Conservation (phyloP, 2,329 filamentous ascomycete species). For the Xylaria sp. region DNA sequence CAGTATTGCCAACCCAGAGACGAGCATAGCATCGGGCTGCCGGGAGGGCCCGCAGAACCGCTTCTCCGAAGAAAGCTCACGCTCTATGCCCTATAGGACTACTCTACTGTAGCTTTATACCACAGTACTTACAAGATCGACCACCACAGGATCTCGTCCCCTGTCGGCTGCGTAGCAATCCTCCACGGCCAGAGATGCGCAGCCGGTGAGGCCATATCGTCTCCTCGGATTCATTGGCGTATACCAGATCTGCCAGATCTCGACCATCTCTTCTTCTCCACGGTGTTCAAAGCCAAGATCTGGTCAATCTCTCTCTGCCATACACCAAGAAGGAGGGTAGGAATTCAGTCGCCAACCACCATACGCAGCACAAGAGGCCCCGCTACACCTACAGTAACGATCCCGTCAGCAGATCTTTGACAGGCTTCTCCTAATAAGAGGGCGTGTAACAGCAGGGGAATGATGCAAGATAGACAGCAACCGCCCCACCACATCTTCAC, state of each 20-base stretch:
- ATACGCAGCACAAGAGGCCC: constrained; percentile 47
- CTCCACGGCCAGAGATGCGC: background rate
- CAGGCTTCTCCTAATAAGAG: constrained; percentile 45
- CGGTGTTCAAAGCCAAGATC: constrained; percentile 5
- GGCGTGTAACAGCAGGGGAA: constrained; percentile 41
- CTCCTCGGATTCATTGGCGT: constrained; percentile 4
- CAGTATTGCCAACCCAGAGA: constrained; percentile 26
- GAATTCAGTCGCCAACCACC: constrained; percentile 39
- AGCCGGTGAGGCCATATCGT: constrained; percentile 1
- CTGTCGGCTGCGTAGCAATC: constrained; percentile 13
- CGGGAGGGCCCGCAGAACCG: constrained; percentile 32
- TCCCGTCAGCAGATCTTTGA: constrained; percentile 49
- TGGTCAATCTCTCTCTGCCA: constrained; percentile 10
- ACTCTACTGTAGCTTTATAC: constrained; percentile 7
- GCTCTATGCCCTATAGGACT: constrained; percentile 22
- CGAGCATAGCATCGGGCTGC: constrained; percentile 18
- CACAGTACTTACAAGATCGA: constrained; percentile 16
- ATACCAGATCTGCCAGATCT: background rate
- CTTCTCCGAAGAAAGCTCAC: constrained; percentile 9
- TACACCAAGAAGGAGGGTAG: constrained; percentile 20
- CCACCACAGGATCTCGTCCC: constrained; percentile 19
- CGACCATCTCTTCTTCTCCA: constrained; percentile 1
- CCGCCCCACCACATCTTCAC: constrained; percentile 45
- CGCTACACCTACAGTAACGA: constrained; percentile 47
- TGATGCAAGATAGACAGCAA: constrained; percentile 45